A percentile compares a stretch with the other conserved stretches of the same genome.
These are phyloP conservation scores for Rhizopogon vesiculosus DNA, from an alignment of 768 basidiomycete genomes.

Conservation along the genomic window DNA sequence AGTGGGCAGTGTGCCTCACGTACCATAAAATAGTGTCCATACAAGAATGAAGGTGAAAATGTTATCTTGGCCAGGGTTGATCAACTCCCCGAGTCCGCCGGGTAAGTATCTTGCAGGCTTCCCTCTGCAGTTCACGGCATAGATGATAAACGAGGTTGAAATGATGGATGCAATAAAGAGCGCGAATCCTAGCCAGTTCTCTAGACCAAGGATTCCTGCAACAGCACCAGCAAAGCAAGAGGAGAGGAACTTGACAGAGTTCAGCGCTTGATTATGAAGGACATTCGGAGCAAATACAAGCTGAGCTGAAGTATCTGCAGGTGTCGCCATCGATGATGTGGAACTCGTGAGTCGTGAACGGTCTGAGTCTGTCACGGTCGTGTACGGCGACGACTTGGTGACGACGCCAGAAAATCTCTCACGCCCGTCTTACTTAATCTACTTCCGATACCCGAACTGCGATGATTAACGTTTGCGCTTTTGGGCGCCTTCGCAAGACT, in stretches of 20 bases:
- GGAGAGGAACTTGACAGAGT: conserved; percentile 73
- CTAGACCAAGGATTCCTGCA: conserved; percentile 85
- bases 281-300: conserved; percentile 67
- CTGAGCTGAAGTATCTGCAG: conserved; percentile 48
- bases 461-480: neutral
- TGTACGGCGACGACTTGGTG: neutral
- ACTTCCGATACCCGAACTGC: neutral
- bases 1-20: conserved; percentile 21
- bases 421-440: neutral
- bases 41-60: conserved; percentile 86
- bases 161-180: conserved; percentile 69
- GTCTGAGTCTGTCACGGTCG: neutral
- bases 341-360: neutral
- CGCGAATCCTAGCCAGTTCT: conserved; percentile 79
- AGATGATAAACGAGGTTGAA: conserved; percentile 61
- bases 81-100: conserved; percentile 61
- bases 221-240: conserved; percentile 84
- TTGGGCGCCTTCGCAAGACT: neutral
- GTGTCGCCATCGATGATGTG: conserved; percentile 38
- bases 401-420: neutral
- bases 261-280: conserved; percentile 53
- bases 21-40: conserved; percentile 93
- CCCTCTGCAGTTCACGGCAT: conserved; percentile 66
- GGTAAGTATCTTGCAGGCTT: conserved; percentile 57
- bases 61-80: conserved; percentile 88